Evolutionary conservation across 225 moss, liverwort and hornwort genomes (phyloP).

Genomic region (Takakia lepidozioides): DNA sequence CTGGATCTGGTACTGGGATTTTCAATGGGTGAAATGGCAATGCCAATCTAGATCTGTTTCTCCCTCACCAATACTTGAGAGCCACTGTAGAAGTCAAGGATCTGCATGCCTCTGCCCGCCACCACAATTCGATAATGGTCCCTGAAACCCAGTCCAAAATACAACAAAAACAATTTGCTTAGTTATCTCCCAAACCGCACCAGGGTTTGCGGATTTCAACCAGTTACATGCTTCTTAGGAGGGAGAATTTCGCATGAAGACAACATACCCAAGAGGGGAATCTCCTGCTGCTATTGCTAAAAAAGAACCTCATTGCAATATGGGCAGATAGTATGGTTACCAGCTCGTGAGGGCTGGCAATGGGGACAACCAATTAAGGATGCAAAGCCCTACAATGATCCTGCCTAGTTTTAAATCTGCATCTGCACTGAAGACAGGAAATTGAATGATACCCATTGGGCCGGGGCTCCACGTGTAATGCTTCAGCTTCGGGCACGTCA

Average conservation of each 20-base stretch:
- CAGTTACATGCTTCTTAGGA: neutral
- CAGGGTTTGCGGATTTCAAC: neutral
- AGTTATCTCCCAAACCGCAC: neutral
- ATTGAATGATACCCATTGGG: slow-evolving; percentile 19
- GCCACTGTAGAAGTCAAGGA: slow-evolving; percentile 43
- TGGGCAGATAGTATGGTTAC: too few species aligned
- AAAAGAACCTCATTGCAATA: neutral
- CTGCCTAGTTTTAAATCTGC: neutral
- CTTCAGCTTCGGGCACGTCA: slow-evolving; percentile 85
- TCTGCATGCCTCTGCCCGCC: slow-evolving; percentile 86
- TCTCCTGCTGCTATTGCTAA: too few species aligned
- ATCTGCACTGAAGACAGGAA: neutral
- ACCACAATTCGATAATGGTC: slow-evolving; percentile 71
- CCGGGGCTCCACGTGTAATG: slow-evolving; percentile 61
- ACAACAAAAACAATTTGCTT: slow-evolving; percentile 4
- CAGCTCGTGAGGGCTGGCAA: neutral
- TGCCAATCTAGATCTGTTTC: too few species aligned
- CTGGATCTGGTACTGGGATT: too few species aligned
- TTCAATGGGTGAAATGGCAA: too few species aligned
- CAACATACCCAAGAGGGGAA: too few species aligned
- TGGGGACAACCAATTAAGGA: neutral
- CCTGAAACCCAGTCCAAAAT: slow-evolving; percentile 39
- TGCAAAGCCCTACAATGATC: neutral
- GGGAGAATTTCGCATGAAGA: too few species aligned
- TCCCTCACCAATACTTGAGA: too few species aligned